Base-by-base conservation (phyloP, 2,329 filamentous ascomycete species). In the Fusarium pseudonygamai region DNA sequence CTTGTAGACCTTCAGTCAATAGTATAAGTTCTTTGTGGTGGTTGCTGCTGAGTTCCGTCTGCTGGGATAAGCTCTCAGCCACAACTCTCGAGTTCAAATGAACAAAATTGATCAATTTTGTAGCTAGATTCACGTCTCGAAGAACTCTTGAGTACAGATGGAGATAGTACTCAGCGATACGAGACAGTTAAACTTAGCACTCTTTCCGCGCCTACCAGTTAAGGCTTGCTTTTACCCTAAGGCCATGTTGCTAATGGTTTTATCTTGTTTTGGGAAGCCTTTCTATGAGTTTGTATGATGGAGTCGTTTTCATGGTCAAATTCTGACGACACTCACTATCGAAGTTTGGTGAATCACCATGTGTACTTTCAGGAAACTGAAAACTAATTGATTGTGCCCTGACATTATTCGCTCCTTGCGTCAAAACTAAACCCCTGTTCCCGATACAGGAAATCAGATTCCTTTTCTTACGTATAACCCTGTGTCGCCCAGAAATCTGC, bases 21-120 rank as follows among this genome's bases (percentile, higher is more conserved):
- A 24, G 14, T 49, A 1, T 7, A 13, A 0, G 14, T 16, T 30
- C 10, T 49, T 0, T 16, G 0, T 30, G 7, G 10, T 13, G 10
- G 6, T 6, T 47, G 20, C 14, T 15, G n/a, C n/a, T n/a, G n/a
- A n/a, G n/a, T n/a, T n/a, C n/a, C n/a, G n/a, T n/a, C n/a, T n/a
- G n/a, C n/a, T n/a, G n/a, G n/a, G n/a, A n/a, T n/a, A n/a, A 22
- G 7, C 5, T 3, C 14, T 16, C 10, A 30, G 6, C 45, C 3
- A 8, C 4, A 15, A n/a, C n/a, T n/a, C n/a, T n/a, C n/a, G n/a
- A 46, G 6, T 28, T 6, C 26, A 12, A 47, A 22, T 16, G 20
- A 22, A 30, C 6, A 15, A 47, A 16, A 4, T 30, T 5, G 4
- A 22, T 12, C 30, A 12, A 2, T 12, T 12, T 30, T 8, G 10